Percentiles rank a stretch among this genome's conserved stretches.
Evolutionary conservation across 306 rosid genomes (phyloP).

Genomic region (Corylus heterophylla): DNA sequence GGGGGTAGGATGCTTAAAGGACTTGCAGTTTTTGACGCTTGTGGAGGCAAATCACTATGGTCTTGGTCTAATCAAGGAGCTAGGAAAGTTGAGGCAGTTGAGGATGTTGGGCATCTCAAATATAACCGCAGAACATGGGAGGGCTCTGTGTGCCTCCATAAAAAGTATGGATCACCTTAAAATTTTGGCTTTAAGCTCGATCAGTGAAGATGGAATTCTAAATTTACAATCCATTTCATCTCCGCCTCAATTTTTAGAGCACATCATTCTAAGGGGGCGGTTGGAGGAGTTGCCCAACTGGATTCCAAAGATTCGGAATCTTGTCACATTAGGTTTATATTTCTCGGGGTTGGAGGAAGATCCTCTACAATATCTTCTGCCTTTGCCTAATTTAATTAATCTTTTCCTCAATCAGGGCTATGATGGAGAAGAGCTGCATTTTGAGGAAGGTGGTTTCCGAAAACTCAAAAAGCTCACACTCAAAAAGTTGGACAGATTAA

Average conservation of each 20-base stretch:
- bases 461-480: neutral
- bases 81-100: neutral
- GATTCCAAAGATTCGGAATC: conserved; percentile 6
- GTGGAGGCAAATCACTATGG: conserved; percentile 8
- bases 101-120: neutral
- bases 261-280: conserved; percentile 11
- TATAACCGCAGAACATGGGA: neutral
- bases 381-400: neutral
- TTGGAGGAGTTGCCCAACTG: conserved; percentile 21
- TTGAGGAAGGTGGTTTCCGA: neutral
- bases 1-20: conserved; percentile 12
- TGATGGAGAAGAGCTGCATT: conserved; percentile 14
- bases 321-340: neutral
- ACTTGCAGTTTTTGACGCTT: neutral
- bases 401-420: neutral
- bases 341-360: conserved; percentile 6
- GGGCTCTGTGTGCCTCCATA: neutral
- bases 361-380: neutral
- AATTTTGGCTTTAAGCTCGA: neutral
- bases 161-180: conserved; percentile 19
- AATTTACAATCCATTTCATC: conserved; percentile 6
- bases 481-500: neutral
- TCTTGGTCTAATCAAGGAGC: neutral
- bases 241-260: neutral
- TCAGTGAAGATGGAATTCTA: conserved; percentile 18